Evolutionary conservation across 441 rosid species (phyloP).

Genomic region (Eruca vesicaria): DNA sequence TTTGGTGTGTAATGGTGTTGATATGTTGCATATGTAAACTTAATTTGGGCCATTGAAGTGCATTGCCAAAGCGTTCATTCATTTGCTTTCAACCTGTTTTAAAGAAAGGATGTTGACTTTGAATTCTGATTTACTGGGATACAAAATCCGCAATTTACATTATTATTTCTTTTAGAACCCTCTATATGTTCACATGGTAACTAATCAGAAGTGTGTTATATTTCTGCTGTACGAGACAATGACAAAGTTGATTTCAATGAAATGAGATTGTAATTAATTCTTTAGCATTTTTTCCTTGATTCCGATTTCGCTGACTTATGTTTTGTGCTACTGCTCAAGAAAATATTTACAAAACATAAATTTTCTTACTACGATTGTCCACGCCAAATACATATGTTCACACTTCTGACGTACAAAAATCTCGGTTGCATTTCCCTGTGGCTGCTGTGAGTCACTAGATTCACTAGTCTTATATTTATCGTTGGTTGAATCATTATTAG

Average conservation of each 20-base stretch:
- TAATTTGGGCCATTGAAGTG: not conserved
- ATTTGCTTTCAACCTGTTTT: not conserved
- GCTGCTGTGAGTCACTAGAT: not conserved
- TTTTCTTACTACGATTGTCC: not conserved
- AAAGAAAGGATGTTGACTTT: not conserved
- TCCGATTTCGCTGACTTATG: conserved; percentile 19
- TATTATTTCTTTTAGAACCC: not conserved
- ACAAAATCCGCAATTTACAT: not conserved
- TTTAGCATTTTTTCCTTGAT: conserved; percentile 4
- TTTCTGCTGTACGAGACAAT: not conserved
- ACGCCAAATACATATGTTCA: not conserved
- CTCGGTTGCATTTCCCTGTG: not conserved
- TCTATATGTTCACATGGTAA: not conserved
- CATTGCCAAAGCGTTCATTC: not conserved
- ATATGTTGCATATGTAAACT: not conserved
- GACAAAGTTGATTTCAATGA: not conserved
- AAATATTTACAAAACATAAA: not conserved
- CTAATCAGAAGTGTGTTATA: not conserved
- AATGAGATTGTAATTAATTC: not conserved
- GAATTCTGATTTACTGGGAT: not conserved
- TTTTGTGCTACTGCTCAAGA: not conserved
- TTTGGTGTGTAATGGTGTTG: not conserved
- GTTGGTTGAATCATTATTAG: not conserved
- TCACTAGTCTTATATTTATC: not conserved
- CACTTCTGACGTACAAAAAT: not conserved